Evolutionary conservation across 176 grass and related monocot genomes (phyloP), one percentile per base, ranked within the genome.

Genomic region (Pontederia crassipes): DNA sequence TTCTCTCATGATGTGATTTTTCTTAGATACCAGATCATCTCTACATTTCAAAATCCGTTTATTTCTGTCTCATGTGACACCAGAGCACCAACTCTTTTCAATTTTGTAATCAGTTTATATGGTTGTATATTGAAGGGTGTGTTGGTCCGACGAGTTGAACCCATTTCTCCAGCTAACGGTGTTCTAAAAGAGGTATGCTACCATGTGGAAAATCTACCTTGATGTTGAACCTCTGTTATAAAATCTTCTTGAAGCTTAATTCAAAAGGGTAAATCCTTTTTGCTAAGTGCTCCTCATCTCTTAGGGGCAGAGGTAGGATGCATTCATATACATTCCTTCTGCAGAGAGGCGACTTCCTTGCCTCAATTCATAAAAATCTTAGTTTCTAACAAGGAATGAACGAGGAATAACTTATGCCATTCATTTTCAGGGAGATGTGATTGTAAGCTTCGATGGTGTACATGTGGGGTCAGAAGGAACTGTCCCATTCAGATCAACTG

Each of bases 401-500:
- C 32, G 0, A 1, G 32, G 32, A 40, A 40, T 40, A 40, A 40
- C 32, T 4, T 20, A 52, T 46, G 26, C 55, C 62, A 1, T 59
- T 59, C 26, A 49, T 88, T n/a, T 69, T 60, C 77, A 97, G 93
- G 93, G 93, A 51, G 93, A 97, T 81, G 93, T 97, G 61, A 85
- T 97, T 82, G 77, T 87, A 58, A 97, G 93, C 71, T 97, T 97
- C 76, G 93, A 97, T 79, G 87, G 81, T 61, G 65, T 79, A 16
- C 1, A 71, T 48, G 81, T 97, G 62, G 93, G 93, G 73, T 88
- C 79, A 71, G 93, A 97, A 85, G 93, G 87, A 76, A 97, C 93
- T 47, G 84, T 97, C 59, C 93, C 87, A 17, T 97, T 97, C 66
- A 76, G 81, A 45, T 97, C 93, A 53, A 88, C 93, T 16, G 93